Percentiles rank a stretch among this genome's conserved stretches.
Evolutionary conservation across 2,329 filamentous ascomycete species (phyloP).

Genomic region (Pseudovirgaria hyperparasitica): DNA sequence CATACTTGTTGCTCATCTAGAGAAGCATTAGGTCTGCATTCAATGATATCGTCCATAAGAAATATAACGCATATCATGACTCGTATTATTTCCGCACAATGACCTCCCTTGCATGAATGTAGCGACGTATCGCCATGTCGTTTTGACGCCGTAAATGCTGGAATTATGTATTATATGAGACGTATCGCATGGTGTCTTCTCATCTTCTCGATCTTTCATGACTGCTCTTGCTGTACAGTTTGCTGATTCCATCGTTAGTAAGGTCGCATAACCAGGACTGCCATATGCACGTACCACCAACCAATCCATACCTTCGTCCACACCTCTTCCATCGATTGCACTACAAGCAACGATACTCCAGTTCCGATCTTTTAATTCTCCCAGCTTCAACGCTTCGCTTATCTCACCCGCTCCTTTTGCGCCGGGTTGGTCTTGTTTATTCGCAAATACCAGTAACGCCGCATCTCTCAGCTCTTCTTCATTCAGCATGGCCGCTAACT

Average conservation of each 20-base stretch:
- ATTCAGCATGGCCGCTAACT: constrained; percentile 87
- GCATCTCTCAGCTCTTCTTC: constrained; percentile 95
- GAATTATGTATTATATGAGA: too few species aligned
- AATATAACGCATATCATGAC: too few species aligned
- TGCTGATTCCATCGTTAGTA: constrained; percentile 6
- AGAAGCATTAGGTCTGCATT: too few species aligned
- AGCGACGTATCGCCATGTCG: too few species aligned
- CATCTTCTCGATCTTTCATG: too few species aligned
- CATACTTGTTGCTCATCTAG: too few species aligned
- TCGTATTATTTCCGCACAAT: too few species aligned
- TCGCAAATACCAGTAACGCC: constrained; percentile 86
- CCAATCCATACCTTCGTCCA: constrained; percentile 99
- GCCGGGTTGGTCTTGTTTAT: constrained; percentile 97
- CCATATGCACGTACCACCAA: constrained; percentile 54
- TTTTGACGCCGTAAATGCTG: too few species aligned
- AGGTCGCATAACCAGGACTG: not conserved
- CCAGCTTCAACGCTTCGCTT: constrained; percentile 79
- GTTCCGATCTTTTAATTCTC: constrained; percentile 87
- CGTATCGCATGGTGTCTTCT: too few species aligned
- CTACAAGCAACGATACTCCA: constrained; percentile 99
- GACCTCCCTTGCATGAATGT: too few species aligned
- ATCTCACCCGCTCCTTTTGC: constrained; percentile 96
- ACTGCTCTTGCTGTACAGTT: constrained; percentile 12
- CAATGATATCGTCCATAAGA: too few species aligned
- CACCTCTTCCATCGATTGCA: constrained; percentile 86